Conservation (phyloP, 2,329 filamentous ascomycete species). For the Fusarium albosuccineum region DNA sequence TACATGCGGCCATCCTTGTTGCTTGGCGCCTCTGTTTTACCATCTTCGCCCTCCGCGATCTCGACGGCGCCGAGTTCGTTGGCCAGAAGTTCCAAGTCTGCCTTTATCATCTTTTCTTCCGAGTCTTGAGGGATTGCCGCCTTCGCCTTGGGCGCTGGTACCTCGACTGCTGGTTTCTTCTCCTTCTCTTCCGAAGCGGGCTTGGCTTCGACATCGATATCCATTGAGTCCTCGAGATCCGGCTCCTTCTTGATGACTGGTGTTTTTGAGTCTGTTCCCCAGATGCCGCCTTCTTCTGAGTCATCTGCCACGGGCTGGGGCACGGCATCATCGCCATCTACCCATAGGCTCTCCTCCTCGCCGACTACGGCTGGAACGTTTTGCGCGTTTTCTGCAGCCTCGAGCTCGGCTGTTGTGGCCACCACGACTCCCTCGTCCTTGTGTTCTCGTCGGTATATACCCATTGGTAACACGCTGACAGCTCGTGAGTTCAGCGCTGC, state of each 20-base stretch:
- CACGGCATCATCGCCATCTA: slow-evolving; percentile 53
- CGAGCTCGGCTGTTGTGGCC: slow-evolving; percentile 69
- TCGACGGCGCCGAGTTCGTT: slow-evolving; percentile 58
- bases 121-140: slow-evolving; percentile 50
- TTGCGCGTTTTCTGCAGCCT: slow-evolving; percentile 63
- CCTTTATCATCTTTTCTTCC: slow-evolving; percentile 56
- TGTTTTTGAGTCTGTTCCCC: slow-evolving; percentile 56
- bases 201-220: slow-evolving; percentile 55
- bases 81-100: slow-evolving; percentile 58
- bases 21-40: slow-evolving; percentile 46
- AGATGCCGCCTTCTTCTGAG: slow-evolving; percentile 56
- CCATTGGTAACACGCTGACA: slow-evolving; percentile 63
- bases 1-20: slow-evolving; percentile 70
- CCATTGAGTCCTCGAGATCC: slow-evolving; percentile 56
- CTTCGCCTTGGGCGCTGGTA: slow-evolving; percentile 45
- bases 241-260: slow-evolving; percentile 61
- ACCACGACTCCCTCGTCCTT: slow-evolving; percentile 67
- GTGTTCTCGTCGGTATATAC: slow-evolving; percentile 67
- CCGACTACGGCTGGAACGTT: slow-evolving; percentile 42
- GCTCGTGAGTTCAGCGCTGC: slow-evolving; percentile 49
- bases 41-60: slow-evolving; percentile 48
- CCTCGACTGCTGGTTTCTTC: slow-evolving; percentile 42
- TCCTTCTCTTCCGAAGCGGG: slow-evolving; percentile 36
- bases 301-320: slow-evolving; percentile 46
- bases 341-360: slow-evolving; percentile 62